Evolutionary conservation across 78 protist genomes (phyloP).

Genomic region (Dictyostelium intermedium): DNA sequence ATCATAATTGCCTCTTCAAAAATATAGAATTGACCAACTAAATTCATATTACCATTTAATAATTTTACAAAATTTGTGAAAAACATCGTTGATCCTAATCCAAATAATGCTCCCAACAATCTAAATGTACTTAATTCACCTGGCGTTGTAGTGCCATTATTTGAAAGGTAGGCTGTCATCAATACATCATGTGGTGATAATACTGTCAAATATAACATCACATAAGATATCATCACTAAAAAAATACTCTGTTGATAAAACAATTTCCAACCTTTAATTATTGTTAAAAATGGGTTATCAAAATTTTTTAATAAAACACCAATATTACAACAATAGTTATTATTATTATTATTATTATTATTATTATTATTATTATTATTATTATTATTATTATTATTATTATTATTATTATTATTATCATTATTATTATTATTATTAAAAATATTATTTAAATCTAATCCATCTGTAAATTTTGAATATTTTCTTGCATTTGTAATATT

Average conservation of each 20-base stretch:
- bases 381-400: too few relatives aligned
- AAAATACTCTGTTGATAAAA: conserved; percentile 5
- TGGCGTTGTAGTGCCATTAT: not conserved
- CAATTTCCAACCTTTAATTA: conserved; percentile 25
- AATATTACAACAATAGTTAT: not conserved
- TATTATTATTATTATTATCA: too few relatives aligned
- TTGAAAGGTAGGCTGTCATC: conserved; percentile 41
- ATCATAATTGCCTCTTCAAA: conserved; percentile 1
- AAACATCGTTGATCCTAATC: not conserved
- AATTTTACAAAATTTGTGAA: not conserved
- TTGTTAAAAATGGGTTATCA: conserved; percentile 18
- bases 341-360: not conserved
- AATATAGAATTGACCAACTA: not conserved
- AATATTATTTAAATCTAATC: not conserved
- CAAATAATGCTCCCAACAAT: conserved; percentile 31
- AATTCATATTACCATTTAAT: not conserved
- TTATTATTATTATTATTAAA: too few relatives aligned
- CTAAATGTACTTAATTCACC: conserved; percentile 13
- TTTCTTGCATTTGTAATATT: too few relatives aligned
- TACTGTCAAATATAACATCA: conserved; percentile 22
- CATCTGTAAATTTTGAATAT: not conserved
- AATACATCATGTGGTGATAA: conserved; percentile 46
- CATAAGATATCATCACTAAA: conserved; percentile 6
- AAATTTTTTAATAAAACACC: not conserved
- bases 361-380: not conserved